Evolutionary conservation across 192 early-diverging fungal genomes (phyloP), one percentile per base, ranked within the genome.

Genomic region (Pilaira anomala): DNA sequence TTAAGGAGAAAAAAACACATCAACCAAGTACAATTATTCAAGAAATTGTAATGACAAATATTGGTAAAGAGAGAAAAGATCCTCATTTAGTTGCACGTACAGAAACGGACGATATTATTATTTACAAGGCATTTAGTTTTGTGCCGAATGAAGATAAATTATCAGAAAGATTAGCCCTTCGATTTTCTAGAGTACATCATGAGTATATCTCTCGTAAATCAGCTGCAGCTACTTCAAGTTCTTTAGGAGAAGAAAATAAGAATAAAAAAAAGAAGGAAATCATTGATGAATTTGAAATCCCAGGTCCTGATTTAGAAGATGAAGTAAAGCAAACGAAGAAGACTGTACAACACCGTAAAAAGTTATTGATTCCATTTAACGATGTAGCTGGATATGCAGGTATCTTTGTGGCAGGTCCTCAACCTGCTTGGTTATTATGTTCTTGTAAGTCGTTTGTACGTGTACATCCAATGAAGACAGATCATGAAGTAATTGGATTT

Each of bases 361-460:
- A 58, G 22, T 12, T 63, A 24, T 33, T 85, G 45, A 73, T 79
- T 19, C 75, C 79, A 1, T 85, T 85, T 51, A 66, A 65, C 3
- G 78, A 82, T 62, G 72, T 85, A 1, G 60, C 77, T 24, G 83
- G 83, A 12, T 93, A 87, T 74, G 67, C 83, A 0, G 92, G 91
- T 8, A 79, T 94, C 3, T 89, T 93, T 69, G 78, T 93, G 28
- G 71, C 84, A 11, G 91, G 92, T 24, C 67, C 73, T 12, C 70
- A 84, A 13, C 91, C 92, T 13, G 77, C 81, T 49, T 93, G 90
- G 89, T 68, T 93, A 19, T 83, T 93, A 79, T 72, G 79, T 28
- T 72, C 76, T 3, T 80, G 86, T 28, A 86, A 80, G 25, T 78
- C 84, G 29, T 65, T 77, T 26, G 62, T 90, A 9, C 66, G 91